Evolutionary conservation across 2,329 filamentous ascomycete genomes (phyloP).

Genomic region (Volutella citrinella): DNA sequence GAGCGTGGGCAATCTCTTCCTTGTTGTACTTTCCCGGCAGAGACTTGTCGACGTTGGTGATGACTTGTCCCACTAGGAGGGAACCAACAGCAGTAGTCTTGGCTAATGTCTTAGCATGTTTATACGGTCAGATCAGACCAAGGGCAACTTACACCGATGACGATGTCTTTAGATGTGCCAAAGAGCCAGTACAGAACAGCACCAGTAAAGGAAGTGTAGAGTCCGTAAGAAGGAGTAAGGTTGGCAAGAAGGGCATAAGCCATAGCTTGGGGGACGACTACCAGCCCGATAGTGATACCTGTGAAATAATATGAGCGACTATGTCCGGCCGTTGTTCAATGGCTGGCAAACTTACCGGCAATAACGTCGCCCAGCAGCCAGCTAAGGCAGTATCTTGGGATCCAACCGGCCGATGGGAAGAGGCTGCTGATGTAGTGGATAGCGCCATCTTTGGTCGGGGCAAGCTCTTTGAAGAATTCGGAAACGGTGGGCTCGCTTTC

Average conservation of each 20-base stretch:
- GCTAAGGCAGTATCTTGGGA: conserved; percentile 65
- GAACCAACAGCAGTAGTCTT: conserved; percentile 57
- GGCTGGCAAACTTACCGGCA: conserved; percentile 54
- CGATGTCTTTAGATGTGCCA: conserved; percentile 82
- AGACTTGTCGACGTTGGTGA: conserved; percentile 34
- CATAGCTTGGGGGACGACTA: conserved; percentile 78
- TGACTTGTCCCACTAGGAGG: conserved; percentile 46
- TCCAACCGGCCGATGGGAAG: conserved; percentile 70
- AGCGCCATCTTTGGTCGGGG: conserved; percentile 47
- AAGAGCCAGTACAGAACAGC: conserved; percentile 81
- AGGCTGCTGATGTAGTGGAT: conserved; percentile 46
- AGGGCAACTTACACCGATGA: conserved; percentile 56
- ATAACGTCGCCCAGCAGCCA: conserved; percentile 74
- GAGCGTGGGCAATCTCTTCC: conserved; percentile 40
- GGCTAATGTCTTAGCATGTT: conserved; percentile 4
- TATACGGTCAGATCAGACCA: accelerated
- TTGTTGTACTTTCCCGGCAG: conserved; percentile 33
- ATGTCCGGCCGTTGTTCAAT: no score
- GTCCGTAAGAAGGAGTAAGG: conserved; percentile 65
- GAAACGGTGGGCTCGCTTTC: conserved; percentile 65
- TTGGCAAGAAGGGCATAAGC: conserved; percentile 73
- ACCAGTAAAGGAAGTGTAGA: conserved; percentile 82
- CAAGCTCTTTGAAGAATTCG: conserved; percentile 58
- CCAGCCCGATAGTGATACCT: conserved; percentile 52
- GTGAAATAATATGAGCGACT: no score